These are phyloP conservation scores for Botrytis byssoidea DNA, from an alignment of 2,329 filamentous ascomycete genomes.

Conservation along the genomic window DNA sequence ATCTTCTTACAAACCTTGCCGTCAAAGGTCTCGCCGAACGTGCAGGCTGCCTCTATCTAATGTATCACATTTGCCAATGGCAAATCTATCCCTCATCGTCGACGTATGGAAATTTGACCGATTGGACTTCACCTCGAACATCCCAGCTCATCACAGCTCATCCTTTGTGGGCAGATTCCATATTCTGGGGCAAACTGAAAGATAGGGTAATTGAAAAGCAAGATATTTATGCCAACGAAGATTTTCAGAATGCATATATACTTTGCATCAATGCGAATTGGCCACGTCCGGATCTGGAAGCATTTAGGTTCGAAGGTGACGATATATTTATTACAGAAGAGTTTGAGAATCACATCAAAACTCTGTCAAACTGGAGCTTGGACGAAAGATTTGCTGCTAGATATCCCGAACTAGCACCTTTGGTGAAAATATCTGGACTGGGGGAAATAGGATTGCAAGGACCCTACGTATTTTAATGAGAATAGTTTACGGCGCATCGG, in stretches of 20 bases:
- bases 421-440: slow-evolving; percentile 1
- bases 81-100: slow-evolving; percentile 29
- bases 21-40: slow-evolving; percentile 28
- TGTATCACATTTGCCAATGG: slow-evolving; percentile 33
- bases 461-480: not conserved
- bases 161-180: slow-evolving; percentile 38
- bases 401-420: slow-evolving; percentile 33
- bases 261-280: slow-evolving; percentile 41
- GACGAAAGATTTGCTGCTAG: slow-evolving; percentile 30
- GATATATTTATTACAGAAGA: slow-evolving; percentile 28
- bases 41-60: slow-evolving; percentile 27
- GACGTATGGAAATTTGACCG: slow-evolving; percentile 31
- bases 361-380: slow-evolving; percentile 33
- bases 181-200: slow-evolving; percentile 41
- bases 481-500: not conserved
- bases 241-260: slow-evolving; percentile 42
- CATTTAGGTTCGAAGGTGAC: slow-evolving; percentile 27
- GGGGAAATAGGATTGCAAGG: not conserved
- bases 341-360: slow-evolving; percentile 30
- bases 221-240: slow-evolving; percentile 41
- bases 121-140: slow-evolving; percentile 30
- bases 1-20: slow-evolving; percentile 28
- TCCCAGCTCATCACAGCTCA: slow-evolving; percentile 38
- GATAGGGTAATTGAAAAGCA: slow-evolving; percentile 41
- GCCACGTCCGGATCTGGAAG: slow-evolving; percentile 33